phyloP scores from a whole-genome alignment of 2,329 filamentous ascomycete genomes.

The Ascochyta rabiei region DNA sequence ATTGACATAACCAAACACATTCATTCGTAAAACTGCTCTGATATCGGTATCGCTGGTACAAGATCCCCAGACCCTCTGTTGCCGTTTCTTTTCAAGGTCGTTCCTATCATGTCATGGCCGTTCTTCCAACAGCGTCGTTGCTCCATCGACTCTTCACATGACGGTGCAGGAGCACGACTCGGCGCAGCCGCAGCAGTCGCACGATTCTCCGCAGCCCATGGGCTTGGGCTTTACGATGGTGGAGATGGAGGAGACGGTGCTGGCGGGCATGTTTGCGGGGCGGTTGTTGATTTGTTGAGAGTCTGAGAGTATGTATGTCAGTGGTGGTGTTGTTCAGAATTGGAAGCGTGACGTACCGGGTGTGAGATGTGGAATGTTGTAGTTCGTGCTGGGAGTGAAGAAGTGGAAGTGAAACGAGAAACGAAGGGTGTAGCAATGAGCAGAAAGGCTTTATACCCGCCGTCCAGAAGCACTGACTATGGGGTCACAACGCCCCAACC shows the following conservation, averaged over 20 bases:
- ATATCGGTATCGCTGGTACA: background rate
- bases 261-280: conserved; percentile 39
- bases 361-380: background rate
- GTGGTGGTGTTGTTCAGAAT: background rate
- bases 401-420: background rate
- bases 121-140: background rate
- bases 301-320: background rate
- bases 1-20: too few species aligned
- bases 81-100: too few species aligned
- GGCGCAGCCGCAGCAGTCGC: conserved; percentile 48
- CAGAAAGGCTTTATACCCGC: conserved; percentile 2
- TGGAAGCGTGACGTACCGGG: background rate
- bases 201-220: conserved; percentile 44
- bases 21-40: background rate
- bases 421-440: background rate
- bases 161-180: conserved; percentile 47
- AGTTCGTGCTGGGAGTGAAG: background rate
- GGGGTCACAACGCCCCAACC: background rate
- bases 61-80: background rate
- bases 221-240: conserved; percentile 48
- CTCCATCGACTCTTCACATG: conserved; percentile 32
- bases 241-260: conserved; percentile 41
- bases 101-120: background rate
- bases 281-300: background rate
- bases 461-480: background rate